Evolutionary conservation across 331 rosid genomes (phyloP).

Genomic region (Arachis monticola): DNA sequence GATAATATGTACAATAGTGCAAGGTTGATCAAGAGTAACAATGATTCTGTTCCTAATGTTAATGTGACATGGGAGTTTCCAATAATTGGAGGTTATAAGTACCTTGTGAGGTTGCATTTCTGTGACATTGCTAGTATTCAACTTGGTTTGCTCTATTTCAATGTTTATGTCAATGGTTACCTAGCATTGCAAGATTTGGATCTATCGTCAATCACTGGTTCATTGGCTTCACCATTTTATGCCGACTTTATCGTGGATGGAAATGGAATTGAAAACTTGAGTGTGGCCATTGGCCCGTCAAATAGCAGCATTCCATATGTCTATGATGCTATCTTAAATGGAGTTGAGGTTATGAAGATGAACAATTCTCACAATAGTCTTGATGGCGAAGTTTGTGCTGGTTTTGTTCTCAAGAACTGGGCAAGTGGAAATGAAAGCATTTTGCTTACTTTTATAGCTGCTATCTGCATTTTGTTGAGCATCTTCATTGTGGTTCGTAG

Average conservation of each 20-base stretch:
- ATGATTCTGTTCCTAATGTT: conserved; percentile 57
- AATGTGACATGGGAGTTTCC: conserved; percentile 91
- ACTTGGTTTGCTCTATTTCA: conserved; percentile 70
- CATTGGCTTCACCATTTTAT: conserved; percentile 72
- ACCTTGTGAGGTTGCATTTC: conserved; percentile 79
- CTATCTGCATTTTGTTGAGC: conserved; percentile 59
- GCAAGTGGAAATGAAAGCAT: conserved; percentile 48
- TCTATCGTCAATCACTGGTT: conserved; percentile 51
- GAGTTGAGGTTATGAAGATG: conserved; percentile 84
- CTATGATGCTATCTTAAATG: conserved; percentile 75
- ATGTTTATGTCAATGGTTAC: conserved; percentile 75
- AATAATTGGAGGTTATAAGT: conserved; percentile 55
- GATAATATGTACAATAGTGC: conserved; percentile 90
- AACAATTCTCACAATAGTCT: conserved; percentile 70
- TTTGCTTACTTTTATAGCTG: conserved; percentile 62
- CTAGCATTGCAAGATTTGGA: conserved; percentile 68
- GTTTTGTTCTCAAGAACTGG: conserved; percentile 54
- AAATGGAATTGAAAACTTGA: conserved; percentile 45
- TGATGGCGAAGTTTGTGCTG: conserved; percentile 70
- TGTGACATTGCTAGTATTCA: conserved; percentile 90
- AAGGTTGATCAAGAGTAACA: conserved; percentile 65
- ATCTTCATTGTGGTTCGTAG: conserved; percentile 56
- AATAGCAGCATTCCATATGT: conserved; percentile 50
- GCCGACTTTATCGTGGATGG: conserved; percentile 78
- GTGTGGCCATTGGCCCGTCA: conserved; percentile 61